phyloP scores from a whole-genome alignment of 257 asterid genomes.

The Solanum rostratum region DNA sequence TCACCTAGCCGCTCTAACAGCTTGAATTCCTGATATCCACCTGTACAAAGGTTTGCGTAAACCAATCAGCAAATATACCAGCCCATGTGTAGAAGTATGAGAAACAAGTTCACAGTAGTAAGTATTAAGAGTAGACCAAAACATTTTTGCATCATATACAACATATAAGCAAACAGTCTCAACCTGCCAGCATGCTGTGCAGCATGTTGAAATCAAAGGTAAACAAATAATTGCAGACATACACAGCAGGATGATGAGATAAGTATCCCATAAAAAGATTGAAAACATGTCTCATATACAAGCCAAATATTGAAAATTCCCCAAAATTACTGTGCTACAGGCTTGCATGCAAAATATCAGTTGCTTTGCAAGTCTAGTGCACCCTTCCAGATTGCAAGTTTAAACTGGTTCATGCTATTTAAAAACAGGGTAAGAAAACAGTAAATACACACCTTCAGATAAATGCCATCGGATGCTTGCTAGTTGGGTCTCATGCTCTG shows the following conservation, averaged over 20 bases:
- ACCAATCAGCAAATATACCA: neutral
- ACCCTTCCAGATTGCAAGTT: neutral
- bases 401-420: neutral
- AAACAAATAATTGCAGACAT: neutral
- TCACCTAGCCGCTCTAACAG: slow-evolving; percentile 83
- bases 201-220: neutral
- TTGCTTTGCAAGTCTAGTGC: neutral
- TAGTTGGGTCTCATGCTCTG: slow-evolving; percentile 84
- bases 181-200: neutral
- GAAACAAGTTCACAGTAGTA: neutral
- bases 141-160: neutral
- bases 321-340: neutral
- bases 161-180: neutral
- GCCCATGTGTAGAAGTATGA: neutral
- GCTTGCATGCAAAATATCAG: neutral
- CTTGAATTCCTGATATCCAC: slow-evolving; percentile 84
- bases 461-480: slow-evolving; percentile 93
- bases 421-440: neutral
- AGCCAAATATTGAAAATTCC: neutral
- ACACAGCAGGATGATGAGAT: neutral
- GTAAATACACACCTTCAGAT: slow-evolving; percentile 56
- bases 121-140: neutral
- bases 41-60: slow-evolving; percentile 12
- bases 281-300: neutral
- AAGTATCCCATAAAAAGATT: neutral